phyloP scores from a whole-genome alignment of 2,329 filamentous ascomycete genomes.

The Scedosporium dehoogii region DNA sequence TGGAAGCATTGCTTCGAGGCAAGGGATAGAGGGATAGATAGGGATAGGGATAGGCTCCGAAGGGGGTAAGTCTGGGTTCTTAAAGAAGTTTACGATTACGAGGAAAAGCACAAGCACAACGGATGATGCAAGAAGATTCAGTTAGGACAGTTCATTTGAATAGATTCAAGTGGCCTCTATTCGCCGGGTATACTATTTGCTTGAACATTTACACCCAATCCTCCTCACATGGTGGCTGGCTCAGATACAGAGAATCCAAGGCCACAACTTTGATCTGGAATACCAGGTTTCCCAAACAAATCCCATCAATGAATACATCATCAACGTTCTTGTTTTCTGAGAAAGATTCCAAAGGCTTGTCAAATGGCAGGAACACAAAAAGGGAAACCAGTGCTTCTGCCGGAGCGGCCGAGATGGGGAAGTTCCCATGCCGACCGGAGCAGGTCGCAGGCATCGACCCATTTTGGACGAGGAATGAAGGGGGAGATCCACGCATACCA shows the following conservation, averaged over 20 bases:
- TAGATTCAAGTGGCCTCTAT: constrained; percentile 6
- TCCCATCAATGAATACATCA: background rate
- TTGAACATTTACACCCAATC: background rate
- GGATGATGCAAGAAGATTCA: background rate
- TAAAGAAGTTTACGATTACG: no score
- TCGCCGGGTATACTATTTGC: background rate
- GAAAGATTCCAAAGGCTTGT: background rate
- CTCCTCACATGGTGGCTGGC: constrained; percentile 4
- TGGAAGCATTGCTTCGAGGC: no score
- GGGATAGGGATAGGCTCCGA: no score
- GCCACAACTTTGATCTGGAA: background rate
- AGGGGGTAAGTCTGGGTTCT: no score
- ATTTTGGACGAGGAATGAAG: constrained; percentile 3
- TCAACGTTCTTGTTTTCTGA: background rate
- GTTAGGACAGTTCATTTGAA: background rate
- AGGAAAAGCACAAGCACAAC: background rate
- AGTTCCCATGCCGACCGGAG: background rate
- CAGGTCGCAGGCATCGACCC: constrained; percentile 3
- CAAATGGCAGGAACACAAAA: background rate
- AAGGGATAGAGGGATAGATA: no score
- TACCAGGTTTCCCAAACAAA: background rate
- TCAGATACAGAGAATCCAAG: background rate
- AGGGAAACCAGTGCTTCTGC: background rate
- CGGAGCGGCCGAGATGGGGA: background rate
- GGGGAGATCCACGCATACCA: background rate